phyloP scores from a whole-genome alignment of 2,329 filamentous ascomycete species.

The Penicillium crustosum region DNA sequence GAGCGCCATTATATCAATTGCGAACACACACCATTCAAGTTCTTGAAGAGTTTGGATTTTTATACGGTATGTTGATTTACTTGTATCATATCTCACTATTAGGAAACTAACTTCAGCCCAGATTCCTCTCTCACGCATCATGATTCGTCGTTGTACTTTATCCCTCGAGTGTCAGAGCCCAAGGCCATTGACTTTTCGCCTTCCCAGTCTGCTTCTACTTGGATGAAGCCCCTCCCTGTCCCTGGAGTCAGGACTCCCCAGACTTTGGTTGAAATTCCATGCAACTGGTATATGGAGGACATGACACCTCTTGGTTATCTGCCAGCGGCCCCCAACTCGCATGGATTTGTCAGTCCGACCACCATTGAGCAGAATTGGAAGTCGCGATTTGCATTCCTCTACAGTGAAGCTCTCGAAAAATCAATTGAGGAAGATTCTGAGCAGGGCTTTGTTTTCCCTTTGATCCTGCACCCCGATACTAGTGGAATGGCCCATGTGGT shows the following conservation, averaged over 20 bases:
- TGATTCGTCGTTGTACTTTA: constrained; percentile 45
- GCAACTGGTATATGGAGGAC: constrained; percentile 50
- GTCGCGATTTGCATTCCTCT: constrained; percentile 59
- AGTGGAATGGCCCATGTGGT: constrained; percentile 62
- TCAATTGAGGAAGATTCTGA: constrained; percentile 40
- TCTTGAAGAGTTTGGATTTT: constrained; percentile 43
- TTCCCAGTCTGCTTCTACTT: constrained; percentile 39
- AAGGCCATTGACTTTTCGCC: constrained; percentile 45
- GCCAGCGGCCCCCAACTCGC: constrained; percentile 50
- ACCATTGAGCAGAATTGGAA: constrained; percentile 62
- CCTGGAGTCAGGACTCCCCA: constrained; percentile 21
- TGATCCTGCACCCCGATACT: constrained; percentile 59
- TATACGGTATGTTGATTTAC: constrained; percentile 36
- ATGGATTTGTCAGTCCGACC: constrained; percentile 59
- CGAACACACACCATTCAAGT: constrained; percentile 43
- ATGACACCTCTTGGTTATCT: constrained; percentile 50
- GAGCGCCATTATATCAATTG: constrained; percentile 41
- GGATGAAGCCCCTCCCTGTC: constrained; percentile 45
- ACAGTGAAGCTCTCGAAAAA: constrained; percentile 23
- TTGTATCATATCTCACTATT: neutral
- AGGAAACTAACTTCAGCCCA: constrained; percentile 8
- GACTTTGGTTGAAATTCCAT: constrained; percentile 45
- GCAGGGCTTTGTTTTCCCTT: constrained; percentile 45
- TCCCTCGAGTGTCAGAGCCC: constrained; percentile 37
- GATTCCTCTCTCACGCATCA: constrained; percentile 46